Evolutionary conservation across 148 eudicot species (phyloP).

Genomic region (Chenopodium suecicum): DNA sequence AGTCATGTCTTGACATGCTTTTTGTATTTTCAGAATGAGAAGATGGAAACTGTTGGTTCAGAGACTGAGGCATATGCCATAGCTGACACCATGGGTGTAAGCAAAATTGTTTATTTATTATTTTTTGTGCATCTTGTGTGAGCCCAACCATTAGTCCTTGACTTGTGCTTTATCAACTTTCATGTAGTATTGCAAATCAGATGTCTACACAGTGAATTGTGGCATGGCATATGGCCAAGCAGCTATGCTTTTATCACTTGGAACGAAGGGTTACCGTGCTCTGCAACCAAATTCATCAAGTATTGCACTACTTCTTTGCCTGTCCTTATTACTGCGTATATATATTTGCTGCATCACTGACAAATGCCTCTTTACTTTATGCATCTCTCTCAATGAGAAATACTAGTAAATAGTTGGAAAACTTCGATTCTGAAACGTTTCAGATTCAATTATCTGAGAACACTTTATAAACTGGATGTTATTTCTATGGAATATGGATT

Average conservation of each 20-base stretch:
- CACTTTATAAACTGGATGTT: not conserved
- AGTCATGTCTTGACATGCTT: conserved; percentile 10
- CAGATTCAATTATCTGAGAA: not conserved
- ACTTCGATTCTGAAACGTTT: not conserved
- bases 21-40: conserved; percentile 54
- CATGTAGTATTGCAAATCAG: conserved; percentile 57
- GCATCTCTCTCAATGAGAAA: not conserved
- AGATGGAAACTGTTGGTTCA: conserved; percentile 73
- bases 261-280: conserved; percentile 81
- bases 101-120: conserved; percentile 19
- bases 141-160: not conserved
- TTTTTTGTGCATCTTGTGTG: not conserved
- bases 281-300: conserved; percentile 67
- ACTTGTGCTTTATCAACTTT: conserved; percentile 9
- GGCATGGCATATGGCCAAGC: conserved; percentile 94
- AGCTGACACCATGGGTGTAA: conserved; percentile 84
- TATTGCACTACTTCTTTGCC: conserved; percentile 35
- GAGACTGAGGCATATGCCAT: conserved; percentile 84
- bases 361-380: not conserved
- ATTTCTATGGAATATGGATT: not conserved
- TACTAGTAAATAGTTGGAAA: not conserved
- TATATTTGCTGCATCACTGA: not conserved
- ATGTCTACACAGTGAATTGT: conserved; percentile 72
- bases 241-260: conserved; percentile 89
- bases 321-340: not conserved